A percentile compares a stretch with the other conserved stretches of the same genome.
Evolutionary conservation across 441 rosid genomes (phyloP).

Genomic region (Francoa sonchifolia): DNA sequence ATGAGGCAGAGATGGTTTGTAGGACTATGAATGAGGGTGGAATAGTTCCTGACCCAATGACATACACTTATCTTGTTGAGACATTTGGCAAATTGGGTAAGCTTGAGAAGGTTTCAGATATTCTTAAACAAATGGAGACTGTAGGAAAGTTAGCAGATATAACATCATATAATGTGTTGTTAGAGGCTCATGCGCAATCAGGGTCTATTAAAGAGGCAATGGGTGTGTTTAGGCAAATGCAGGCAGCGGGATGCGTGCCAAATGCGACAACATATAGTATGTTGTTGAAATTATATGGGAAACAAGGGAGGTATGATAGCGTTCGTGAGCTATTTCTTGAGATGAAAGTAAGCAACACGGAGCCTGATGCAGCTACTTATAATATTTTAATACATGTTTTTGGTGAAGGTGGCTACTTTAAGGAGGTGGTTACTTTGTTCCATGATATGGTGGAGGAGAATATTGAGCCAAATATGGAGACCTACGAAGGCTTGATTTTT

Average conservation of each 20-base stretch:
- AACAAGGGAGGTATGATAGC: constrained; percentile 62
- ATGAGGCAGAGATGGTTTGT: constrained; percentile 89
- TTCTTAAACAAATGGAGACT: constrained; percentile 66
- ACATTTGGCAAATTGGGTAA: constrained; percentile 54
- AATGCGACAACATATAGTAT: constrained; percentile 65
- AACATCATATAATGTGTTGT: constrained; percentile 64
- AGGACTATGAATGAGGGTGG: constrained; percentile 92
- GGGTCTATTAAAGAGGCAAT: constrained; percentile 71
- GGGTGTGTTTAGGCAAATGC: constrained; percentile 83
- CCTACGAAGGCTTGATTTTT: constrained; percentile 77
- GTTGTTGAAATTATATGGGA: constrained; percentile 71
- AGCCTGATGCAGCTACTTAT: constrained; percentile 79
- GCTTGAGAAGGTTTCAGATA: constrained; percentile 58
- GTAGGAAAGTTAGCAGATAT: constrained; percentile 74
- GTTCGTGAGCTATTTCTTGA: constrained; percentile 79
- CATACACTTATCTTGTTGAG: constrained; percentile 62
- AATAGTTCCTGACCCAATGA: constrained; percentile 64
- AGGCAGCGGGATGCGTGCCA: constrained; percentile 59
- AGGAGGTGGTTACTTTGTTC: constrained; percentile 92
- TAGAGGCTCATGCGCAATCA: constrained; percentile 55
- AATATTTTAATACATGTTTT: constrained; percentile 74
- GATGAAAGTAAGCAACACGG: constrained; percentile 85
- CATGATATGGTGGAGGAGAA: constrained; percentile 93
- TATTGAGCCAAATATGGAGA: constrained; percentile 77
- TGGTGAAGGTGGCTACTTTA: constrained; percentile 92